Base-by-base conservation (phyloP, 1,139 yeast genomes). In the Geotrichum citri-aurantii region DNA sequence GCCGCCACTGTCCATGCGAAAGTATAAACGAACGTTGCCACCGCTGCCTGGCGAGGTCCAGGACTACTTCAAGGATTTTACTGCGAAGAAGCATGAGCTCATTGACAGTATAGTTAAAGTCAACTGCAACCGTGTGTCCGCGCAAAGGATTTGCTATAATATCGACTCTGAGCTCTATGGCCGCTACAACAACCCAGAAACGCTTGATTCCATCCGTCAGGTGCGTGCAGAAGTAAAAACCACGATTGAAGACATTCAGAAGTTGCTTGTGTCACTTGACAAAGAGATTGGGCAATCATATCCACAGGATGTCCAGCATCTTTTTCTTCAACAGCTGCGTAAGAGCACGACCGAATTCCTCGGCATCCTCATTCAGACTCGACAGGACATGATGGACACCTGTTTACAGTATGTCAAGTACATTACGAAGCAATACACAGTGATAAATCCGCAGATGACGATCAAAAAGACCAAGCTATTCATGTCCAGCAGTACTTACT, bases 381-480 rank as follows among this genome's bases (percentile, higher is more conserved):
- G 48, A 31, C 37, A 37, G n/a, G 59, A 57, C 23, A 48, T 51
- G n/a, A 48, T 44, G 27, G 56, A 52, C 40, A 12, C 50, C 12
- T 57, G 59, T 48, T 10, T 24, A 11, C 50, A 50, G 27, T 57
- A 57, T 21, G 31, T 53, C 17, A 50, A 52, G 8, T 53, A 26
- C 42, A 46, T 57, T 11, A 27, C 56, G 14, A 29, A 37, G 12
- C 48, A 57, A 42, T 53, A 57, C 51, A 29, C 31, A n/a, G 27
- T 19, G 17, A 49, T 57, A 19, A 53, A 57, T 23, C 56, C 59
- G n/a, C 19, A 26, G 19, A 53, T 47, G 19, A 29, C 59, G 8
- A 31, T 48, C 7, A 24, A 27, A 14, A 56, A 57, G 17, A 50
- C 44, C 11, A 47, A 49, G 31, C 17, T 26, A 26, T 57, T 57